Evolutionary conservation across 1,139 yeast genomes (phyloP).

Genomic region (Hyphopichia wangnamkhiaoensis): DNA sequence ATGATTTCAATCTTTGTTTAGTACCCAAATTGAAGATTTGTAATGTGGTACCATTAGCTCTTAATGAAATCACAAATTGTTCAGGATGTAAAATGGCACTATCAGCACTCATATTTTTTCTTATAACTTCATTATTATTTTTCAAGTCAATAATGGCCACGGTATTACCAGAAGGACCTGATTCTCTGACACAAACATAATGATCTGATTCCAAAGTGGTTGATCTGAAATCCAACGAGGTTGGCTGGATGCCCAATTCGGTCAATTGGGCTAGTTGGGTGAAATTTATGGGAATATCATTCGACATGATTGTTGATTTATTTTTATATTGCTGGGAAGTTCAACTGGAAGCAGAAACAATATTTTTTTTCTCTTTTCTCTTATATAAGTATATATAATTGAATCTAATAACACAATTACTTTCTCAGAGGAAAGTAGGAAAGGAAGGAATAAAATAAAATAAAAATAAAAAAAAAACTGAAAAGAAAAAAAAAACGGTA

Average conservation of each 20-base stretch:
- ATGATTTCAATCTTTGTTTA: constrained; percentile 87
- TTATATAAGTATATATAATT: background rate
- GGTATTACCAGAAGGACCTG: constrained; percentile 68
- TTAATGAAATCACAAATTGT: constrained; percentile 83
- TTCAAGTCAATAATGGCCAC: constrained; percentile 90
- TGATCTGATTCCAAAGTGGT: constrained; percentile 93
- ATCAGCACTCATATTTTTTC: constrained; percentile 97
- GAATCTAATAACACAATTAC: background rate
- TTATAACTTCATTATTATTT: constrained; percentile 69
- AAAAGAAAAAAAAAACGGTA: background rate
- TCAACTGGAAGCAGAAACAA: background rate
- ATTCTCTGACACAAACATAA: constrained; percentile 87
- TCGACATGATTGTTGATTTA: constrained; percentile 24
- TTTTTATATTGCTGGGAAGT: background rate
- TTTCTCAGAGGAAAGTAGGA: background rate
- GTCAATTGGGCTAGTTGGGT: constrained; percentile 91
- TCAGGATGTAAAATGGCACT: constrained; percentile 95
- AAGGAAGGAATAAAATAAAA: background rate
- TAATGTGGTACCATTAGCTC: constrained; percentile 95
- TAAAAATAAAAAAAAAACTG: background rate
- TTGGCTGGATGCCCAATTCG: constrained; percentile 77
- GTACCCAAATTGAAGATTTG: constrained; percentile 90
- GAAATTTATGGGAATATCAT: constrained; percentile 91
- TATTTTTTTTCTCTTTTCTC: background rate
- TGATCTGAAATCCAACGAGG: constrained; percentile 86